Base-by-base conservation (phyloP, 805 yeast species). In the Lipomyces oligophaga region DNA sequence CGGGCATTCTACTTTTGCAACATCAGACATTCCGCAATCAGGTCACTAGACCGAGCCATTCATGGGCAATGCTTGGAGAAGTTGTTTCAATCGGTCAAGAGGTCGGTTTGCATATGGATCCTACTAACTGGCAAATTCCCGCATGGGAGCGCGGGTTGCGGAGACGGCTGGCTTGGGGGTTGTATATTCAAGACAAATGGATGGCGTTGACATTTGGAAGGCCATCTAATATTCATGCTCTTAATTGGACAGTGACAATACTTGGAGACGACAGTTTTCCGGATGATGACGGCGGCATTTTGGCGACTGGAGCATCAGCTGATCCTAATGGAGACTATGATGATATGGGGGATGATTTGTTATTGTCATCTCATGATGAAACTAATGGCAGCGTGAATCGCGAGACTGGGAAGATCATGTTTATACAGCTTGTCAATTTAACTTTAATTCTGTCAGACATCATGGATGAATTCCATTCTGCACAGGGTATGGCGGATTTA, bases 101-200 rank as follows among this genome's bases (percentile, higher is more conserved):
- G 57, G 69, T 90, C 15, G 97, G 97, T 0, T 69, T 90, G 8
- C 95, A 96, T 0, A 71, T 86, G n/a, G 90, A 89, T 61, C 89
- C 97, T 60, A 80, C 83, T 47, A 77, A 76, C 54, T 90, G 98
- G 98, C 81, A 84, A 59, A 67, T 90, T 28, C 97, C 97, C 0
- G 81, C 83, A 58, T 93, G 97, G 97, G 98, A 90, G 62, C 73
- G 95, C 41, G 94, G 95, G 4, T 67, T 90, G 39, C 73, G 98
- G 42, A 77, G 86, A 58, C 72, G 97, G 48, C 67, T 90, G 39
- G 95, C 97, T 0, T 90, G 98, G 97, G 97, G 97, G 0, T 93
- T 88, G 1, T 90, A 79, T 72, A 71, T 84, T 41, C 95, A 88
- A 64, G 96, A 88, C 60, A 87, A 89, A 62, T 90, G 97, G 97